phyloP scores from a whole-genome alignment of 208 protist species.

The Leishmania gerbilli region DNA sequence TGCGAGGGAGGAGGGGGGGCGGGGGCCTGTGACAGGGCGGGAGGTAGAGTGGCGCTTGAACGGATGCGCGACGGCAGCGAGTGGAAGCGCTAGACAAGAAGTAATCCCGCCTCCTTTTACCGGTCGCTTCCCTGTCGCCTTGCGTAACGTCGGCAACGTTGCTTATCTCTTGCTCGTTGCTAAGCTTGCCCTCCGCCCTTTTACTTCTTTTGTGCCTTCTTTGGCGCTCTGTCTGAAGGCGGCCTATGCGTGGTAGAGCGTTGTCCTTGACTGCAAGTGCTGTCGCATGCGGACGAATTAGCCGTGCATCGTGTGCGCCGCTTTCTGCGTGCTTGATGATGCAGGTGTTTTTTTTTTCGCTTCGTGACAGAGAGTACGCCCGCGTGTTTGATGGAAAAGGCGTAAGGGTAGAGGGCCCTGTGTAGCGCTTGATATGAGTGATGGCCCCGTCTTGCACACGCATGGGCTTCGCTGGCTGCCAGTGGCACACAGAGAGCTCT shows the following conservation, averaged over 20 bases:
- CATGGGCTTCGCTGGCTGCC: not conserved
- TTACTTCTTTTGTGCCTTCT: not conserved
- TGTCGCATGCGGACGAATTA: not conserved
- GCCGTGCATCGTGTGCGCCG: not conserved
- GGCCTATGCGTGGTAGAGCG: not conserved
- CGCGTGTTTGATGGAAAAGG: not conserved
- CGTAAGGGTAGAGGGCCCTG: not conserved
- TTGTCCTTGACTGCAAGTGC: not conserved
- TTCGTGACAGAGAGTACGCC: not conserved
- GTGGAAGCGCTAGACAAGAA: too few relatives aligned
- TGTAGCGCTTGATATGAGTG: not conserved
- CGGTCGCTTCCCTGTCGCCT: not conserved
- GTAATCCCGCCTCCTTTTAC: not conserved
- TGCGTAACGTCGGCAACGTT: too few relatives aligned
- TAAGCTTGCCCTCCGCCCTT: not conserved
- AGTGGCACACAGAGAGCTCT: not conserved
- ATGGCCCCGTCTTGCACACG: not conserved
- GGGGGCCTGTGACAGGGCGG: not conserved
- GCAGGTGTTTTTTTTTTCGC: not conserved
- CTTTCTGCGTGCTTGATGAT: not conserved
- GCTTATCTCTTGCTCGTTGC: too few relatives aligned
- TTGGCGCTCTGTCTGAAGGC: not conserved
- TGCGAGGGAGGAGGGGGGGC: not conserved
- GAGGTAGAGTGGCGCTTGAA: too few relatives aligned
- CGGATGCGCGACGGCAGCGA: too few relatives aligned